Conservation (phyloP, 2,329 filamentous ascomycete species). For the Daldinia sp. region DNA sequence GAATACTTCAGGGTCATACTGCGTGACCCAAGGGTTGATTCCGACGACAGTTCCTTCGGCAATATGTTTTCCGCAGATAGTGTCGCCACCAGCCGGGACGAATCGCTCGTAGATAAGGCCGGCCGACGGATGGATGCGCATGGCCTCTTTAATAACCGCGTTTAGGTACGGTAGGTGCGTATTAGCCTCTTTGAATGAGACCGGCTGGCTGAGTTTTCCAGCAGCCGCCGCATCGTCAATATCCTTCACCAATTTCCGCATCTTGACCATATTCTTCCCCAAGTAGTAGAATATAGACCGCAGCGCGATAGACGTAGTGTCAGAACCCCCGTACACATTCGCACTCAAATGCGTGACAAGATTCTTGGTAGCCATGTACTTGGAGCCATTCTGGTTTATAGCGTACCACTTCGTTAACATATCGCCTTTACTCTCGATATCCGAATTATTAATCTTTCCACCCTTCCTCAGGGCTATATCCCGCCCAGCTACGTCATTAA, state of each 20-base stretch:
- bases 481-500: neutral
- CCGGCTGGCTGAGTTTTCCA: conserved; percentile 15
- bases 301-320: neutral
- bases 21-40: conserved; percentile 45
- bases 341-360: neutral
- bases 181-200: conserved; percentile 29
- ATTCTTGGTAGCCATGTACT: neutral
- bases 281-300: neutral
- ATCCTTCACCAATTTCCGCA: conserved; percentile 29
- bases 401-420: neutral
- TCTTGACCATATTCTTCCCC: neutral
- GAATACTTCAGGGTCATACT: conserved; percentile 43
- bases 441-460: neutral
- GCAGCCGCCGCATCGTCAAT: conserved; percentile 17
- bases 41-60: conserved; percentile 47
- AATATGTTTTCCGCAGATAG: conserved; percentile 35
- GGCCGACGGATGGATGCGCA: conserved; percentile 49
- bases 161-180: conserved; percentile 40
- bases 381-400: neutral
- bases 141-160: conserved; percentile 46
- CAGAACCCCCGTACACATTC: neutral
- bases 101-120: conserved; percentile 47
- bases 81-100: conserved; percentile 45
- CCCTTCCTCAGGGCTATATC: neutral
- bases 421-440: neutral